A percentile compares a stretch with the other conserved stretches of the same genome.
phyloP scores from a whole-genome alignment of 352 stramenopile species.

The Pythium phragmitis region DNA sequence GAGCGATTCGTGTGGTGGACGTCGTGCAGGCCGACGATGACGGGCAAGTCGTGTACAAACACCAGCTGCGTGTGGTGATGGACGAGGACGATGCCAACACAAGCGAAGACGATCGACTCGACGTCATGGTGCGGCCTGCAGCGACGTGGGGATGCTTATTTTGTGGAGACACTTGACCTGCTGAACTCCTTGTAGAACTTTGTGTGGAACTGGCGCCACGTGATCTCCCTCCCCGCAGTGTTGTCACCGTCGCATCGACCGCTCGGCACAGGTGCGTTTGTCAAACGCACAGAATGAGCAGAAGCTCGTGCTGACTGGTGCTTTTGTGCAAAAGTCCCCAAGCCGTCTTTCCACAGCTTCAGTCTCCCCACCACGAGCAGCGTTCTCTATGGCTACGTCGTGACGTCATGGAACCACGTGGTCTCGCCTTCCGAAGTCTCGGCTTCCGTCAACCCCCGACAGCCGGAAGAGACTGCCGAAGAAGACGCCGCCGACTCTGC shows the following conservation, averaged over 20 bases:
- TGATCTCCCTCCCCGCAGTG: slow-evolving; percentile 7
- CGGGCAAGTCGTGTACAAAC: not conserved
- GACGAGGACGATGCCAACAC: not conserved
- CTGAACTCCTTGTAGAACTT: slow-evolving; percentile 32
- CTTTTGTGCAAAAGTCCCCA: slow-evolving; percentile 21
- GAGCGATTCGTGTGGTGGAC: slow-evolving; percentile 1
- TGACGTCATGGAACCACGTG: slow-evolving; percentile 34
- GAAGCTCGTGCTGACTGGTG: not conserved
- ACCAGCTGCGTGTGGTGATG: not conserved
- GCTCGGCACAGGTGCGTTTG: slow-evolving; percentile 16
- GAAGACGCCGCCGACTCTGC: not conserved
- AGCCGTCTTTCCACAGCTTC: slow-evolving; percentile 45
- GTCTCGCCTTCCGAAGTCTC: not conserved
- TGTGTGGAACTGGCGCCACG: slow-evolving; percentile 39
- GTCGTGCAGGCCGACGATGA: not conserved
- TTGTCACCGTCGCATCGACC: slow-evolving; percentile 30
- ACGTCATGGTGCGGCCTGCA: slow-evolving; percentile 12
- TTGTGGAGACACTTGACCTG: not conserved
- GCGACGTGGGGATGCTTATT: not conserved
- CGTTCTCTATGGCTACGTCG: slow-evolving; percentile 36
- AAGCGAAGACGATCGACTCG: not conserved
- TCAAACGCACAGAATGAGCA: not conserved
- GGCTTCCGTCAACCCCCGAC: not conserved
- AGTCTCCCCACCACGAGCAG: slow-evolving; percentile 25
- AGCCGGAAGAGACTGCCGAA: not conserved